These are phyloP conservation scores for Coniochaeta hoffmannii DNA, from an alignment of 2,329 filamentous ascomycete genomes.

Conservation along the genomic window DNA sequence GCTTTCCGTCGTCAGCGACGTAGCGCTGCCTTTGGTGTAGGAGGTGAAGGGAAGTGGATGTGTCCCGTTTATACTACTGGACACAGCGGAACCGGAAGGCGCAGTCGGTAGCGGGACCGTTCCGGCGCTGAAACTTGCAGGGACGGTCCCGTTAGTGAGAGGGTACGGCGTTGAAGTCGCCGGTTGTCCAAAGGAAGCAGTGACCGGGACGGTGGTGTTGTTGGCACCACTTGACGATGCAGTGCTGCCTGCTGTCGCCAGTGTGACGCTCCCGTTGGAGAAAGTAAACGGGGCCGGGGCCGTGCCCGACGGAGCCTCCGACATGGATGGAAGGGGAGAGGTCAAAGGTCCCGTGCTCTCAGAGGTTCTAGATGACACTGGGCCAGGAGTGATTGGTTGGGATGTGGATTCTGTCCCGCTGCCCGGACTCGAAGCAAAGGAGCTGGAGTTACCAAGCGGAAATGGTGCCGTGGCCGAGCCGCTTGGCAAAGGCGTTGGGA, in stretches of 20 bases:
- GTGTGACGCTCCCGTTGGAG: background rate
- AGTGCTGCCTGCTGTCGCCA: background rate
- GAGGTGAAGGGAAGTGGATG: background rate
- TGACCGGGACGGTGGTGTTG: background rate
- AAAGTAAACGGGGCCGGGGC: background rate
- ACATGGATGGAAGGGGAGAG: background rate
- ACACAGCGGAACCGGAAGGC: background rate
- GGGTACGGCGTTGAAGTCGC: background rate
- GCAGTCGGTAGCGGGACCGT: background rate
- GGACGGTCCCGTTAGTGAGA: background rate
- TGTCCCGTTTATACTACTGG: background rate
- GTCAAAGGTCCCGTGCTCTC: background rate
- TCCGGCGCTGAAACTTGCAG: background rate
- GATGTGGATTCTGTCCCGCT: background rate
- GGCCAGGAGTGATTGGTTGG: background rate
- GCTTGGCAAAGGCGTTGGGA: background rate
- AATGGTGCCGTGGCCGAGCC: slow-evolving; percentile 2
- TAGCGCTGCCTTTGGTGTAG: background rate
- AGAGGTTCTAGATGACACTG: background rate
- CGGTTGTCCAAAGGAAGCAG: background rate
- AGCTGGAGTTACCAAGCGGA: slow-evolving; percentile 6
- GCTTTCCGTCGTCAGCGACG: background rate
- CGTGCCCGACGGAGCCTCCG: background rate
- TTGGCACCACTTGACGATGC: background rate
- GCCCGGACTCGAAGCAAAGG: background rate